phyloP scores from a whole-genome alignment of 2,329 filamentous ascomycete genomes.

The Claviceps digitariae region DNA sequence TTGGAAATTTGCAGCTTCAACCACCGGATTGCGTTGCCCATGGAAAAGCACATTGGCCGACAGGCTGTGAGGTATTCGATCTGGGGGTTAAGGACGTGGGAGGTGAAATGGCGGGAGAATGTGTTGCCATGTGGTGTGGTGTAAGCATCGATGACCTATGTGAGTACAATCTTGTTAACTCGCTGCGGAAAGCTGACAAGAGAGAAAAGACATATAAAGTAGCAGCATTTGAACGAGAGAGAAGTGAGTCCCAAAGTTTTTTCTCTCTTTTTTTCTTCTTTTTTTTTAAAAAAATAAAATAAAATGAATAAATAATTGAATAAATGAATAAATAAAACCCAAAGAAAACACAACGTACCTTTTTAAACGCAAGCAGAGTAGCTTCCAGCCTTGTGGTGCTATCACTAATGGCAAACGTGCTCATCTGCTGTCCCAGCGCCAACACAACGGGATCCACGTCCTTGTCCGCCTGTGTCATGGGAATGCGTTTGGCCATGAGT shows the following conservation, averaged over 20 bases:
- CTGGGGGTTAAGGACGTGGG: constrained; percentile 82
- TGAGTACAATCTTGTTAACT: too few relatives aligned
- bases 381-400: constrained; percentile 79
- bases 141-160: constrained; percentile 81
- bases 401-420: constrained; percentile 75
- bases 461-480: constrained; percentile 48
- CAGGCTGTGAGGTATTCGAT: constrained; percentile 91
- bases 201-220: too few relatives aligned
- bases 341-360: constrained; percentile 31
- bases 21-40: constrained; percentile 93
- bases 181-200: background rate
- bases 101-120: constrained; percentile 79
- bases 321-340: background rate
- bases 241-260: too few relatives aligned
- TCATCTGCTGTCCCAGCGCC: constrained; percentile 79
- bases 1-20: constrained; percentile 87
- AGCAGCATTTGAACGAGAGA: background rate
- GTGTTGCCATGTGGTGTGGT: constrained; percentile 74
- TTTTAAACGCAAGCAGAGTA: constrained; percentile 79
- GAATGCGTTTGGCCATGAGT: constrained; percentile 49
- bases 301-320: background rate
- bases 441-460: constrained; percentile 78
- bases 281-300: background rate
- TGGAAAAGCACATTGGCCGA: constrained; percentile 88
- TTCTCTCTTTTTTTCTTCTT: too few relatives aligned